A percentile compares a stretch with the other conserved stretches of the same genome.
Evolutionary conservation across 257 asterid genomes (phyloP).

Genomic region (Plectranthus barbatus): DNA sequence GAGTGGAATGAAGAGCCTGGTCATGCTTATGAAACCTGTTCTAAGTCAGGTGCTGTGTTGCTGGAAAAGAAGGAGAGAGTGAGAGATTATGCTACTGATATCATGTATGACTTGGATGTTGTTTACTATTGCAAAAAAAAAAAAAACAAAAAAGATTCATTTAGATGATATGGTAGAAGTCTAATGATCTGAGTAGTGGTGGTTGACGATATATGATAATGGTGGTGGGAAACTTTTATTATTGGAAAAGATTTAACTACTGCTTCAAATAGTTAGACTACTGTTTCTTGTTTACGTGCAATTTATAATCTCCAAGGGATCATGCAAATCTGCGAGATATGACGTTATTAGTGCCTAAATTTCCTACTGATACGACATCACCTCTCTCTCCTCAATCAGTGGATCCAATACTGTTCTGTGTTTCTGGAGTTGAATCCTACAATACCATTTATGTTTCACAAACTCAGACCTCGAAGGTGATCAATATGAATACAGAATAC

Average conservation of each 20-base stretch:
- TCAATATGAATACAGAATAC: not conserved
- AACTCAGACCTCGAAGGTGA: conserved; percentile 1
- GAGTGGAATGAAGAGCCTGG: conserved; percentile 16
- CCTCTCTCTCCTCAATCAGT: conserved; percentile 24
- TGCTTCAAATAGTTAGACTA: conserved; percentile 10
- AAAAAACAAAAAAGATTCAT: too few relatives aligned
- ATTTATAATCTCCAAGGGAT: conserved; percentile 17
- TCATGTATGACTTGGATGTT: too few relatives aligned
- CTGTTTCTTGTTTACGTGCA: conserved; percentile 18
- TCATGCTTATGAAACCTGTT: conserved; percentile 20
- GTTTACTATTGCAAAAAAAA: too few relatives aligned
- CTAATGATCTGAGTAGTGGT: conserved; percentile 4
- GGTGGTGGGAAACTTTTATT: conserved; percentile 11
- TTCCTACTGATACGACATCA: conserved; percentile 26
- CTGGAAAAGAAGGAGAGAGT: conserved; percentile 27
- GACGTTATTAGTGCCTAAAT: conserved; percentile 29
- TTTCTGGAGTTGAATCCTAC: too few relatives aligned
- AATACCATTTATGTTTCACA: not conserved
- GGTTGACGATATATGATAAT: conserved; percentile 11
- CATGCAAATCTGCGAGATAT: conserved; percentile 2
- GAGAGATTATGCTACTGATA: conserved; percentile 43
- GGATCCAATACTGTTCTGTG: too few relatives aligned
- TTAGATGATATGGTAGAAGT: not conserved
- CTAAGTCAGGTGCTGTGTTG: conserved; percentile 24
- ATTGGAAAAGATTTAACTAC: not conserved